Percentiles rank a stretch among this genome's conserved stretches.
These are phyloP conservation scores for Ustilago curta DNA, from an alignment of 1,284 basidiomycete genomes.

Conservation along the genomic window DNA sequence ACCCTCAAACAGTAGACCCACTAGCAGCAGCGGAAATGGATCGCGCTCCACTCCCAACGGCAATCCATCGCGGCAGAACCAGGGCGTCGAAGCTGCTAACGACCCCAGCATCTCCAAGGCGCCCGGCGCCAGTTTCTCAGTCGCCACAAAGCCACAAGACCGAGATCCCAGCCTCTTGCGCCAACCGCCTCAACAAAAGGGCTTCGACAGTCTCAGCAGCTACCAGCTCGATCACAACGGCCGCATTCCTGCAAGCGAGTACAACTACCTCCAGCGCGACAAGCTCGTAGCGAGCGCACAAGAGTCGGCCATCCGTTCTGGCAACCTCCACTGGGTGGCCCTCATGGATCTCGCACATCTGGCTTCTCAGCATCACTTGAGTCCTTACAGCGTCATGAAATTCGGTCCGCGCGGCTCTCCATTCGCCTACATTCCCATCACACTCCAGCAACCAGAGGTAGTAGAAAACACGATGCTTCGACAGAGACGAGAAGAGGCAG, in stretches of 20 bases:
- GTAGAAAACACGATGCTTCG: constrained; percentile 47
- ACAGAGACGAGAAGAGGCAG: constrained; percentile 53
- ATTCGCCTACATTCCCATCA: constrained; percentile 65
- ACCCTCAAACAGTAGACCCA: constrained; percentile 10
- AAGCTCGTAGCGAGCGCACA: constrained; percentile 53
- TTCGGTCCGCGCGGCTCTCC: constrained; percentile 61
- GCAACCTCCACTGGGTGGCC: constrained; percentile 59
- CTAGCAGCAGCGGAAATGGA: neutral
- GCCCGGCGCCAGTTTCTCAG: constrained; percentile 45
- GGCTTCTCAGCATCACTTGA: constrained; percentile 67
- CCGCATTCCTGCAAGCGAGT: constrained; percentile 47
- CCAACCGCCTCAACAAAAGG: constrained; percentile 25
- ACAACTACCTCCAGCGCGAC: constrained; percentile 51
- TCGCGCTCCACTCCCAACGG: neutral
- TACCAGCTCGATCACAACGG: constrained; percentile 46
- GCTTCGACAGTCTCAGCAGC: constrained; percentile 31
- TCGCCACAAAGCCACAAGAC: constrained; percentile 49
- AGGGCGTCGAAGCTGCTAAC: constrained; percentile 40
- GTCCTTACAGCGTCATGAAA: constrained; percentile 62
- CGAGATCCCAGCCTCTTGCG: constrained; percentile 43
- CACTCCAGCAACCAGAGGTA: constrained; percentile 59
- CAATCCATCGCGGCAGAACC: neutral
- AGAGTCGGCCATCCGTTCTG: constrained; percentile 39
- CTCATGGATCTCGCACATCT: constrained; percentile 61
- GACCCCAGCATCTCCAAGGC: constrained; percentile 34